Evolutionary conservation across 805 yeast genomes (phyloP).

Genomic region (Starmerella riodocensis): DNA sequence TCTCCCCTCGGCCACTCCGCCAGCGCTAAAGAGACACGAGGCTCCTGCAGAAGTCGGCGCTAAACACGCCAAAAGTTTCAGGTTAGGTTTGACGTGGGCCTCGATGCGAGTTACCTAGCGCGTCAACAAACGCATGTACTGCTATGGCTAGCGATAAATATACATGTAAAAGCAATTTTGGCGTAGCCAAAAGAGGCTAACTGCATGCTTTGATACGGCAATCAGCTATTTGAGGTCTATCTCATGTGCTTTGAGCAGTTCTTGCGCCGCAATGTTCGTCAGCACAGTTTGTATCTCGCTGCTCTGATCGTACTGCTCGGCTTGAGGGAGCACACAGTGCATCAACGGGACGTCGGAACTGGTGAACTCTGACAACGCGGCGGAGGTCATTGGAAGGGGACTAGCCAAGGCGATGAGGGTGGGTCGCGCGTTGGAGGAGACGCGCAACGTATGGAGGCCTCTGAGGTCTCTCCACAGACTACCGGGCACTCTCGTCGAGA

Average conservation of each 20-base stretch:
- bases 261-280: conserved; percentile 1
- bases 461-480: conserved; percentile 13
- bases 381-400: conserved; percentile 13
- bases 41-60: too few species aligned
- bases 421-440: background rate
- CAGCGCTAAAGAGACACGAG: too few species aligned
- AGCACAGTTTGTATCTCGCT: background rate
- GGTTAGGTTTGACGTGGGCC: too few species aligned
- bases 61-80: too few species aligned
- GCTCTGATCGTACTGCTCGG: background rate
- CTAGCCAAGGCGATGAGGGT: conserved; percentile 8
- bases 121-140: too few species aligned
- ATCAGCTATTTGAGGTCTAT: too few species aligned
- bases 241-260: background rate
- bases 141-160: too few species aligned
- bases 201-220: too few species aligned
- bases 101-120: too few species aligned
- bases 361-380: conserved; percentile 10
- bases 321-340: conserved; percentile 10
- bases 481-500: conserved; percentile 3
- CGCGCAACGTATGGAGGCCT: conserved; percentile 7
- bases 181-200: too few species aligned
- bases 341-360: conserved; percentile 7
- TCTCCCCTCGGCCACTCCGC: too few species aligned
- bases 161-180: too few species aligned